Base-by-base conservation (phyloP, 148 eudicot genomes). In the Suaeda aralocaspica region DNA sequence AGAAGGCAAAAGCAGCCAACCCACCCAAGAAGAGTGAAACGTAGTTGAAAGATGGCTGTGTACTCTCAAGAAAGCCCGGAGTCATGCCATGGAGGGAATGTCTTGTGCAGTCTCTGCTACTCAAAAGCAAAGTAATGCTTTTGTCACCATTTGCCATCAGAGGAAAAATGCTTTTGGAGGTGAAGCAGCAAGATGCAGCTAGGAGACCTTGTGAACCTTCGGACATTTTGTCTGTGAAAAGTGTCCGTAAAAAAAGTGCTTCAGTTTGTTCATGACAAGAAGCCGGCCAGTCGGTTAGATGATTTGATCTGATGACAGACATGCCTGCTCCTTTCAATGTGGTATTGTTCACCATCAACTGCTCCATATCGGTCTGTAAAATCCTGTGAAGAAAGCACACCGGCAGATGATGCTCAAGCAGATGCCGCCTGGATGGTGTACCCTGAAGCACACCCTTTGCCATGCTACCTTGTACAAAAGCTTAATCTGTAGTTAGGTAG, bases 1-100 rank as follows among this genome's bases (percentile, higher is more conserved):
- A 89, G 81, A 82, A 82, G 82, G 78, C 81, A 46, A 84, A 84
- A 83, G 86, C 84, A 51, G 64, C 74, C 70, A 85, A 76, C 66
- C 69, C 66, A 63, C 64, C 80, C 36, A 85, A 77, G 74, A 79
- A 83, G 72, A 53, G 66, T 69, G 77, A 59, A 67, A 77, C 83
- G 66, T 73, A 65, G 64, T 30, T 66, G 29, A 63, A 36, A 72
- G 51, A 66, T 48, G 59, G 6, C 44, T 19, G 31, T 66, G 18
- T 14, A 58, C 49, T 46, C 72, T 60, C 36, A 1, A 42, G 55
- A 59, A 60, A 63, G 64, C 67, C 28, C 36, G 16, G 15, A 31
- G 9, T 45, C 21, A 21, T 70, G 45, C 36, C 45, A n/a, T 51
- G 67, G 26, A 44, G 44, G 39, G 44, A 21, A 59, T 64, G 58